phyloP scores from a whole-genome alignment of 768 basidiomycete genomes.

The Hygrocybe coccinea region DNA sequence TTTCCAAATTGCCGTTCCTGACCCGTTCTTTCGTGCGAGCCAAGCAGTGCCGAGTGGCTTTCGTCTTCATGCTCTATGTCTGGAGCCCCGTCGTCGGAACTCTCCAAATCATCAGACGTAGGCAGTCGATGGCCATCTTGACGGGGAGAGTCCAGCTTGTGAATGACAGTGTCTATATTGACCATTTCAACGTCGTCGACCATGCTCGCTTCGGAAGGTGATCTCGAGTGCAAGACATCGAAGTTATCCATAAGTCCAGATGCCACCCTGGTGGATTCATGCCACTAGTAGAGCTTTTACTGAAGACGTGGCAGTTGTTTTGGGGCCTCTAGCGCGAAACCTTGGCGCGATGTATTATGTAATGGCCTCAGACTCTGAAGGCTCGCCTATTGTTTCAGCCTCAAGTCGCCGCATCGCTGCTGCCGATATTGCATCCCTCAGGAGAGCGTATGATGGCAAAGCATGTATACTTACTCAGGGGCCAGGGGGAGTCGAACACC shows the following conservation, averaged over 20 bases:
- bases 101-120: constrained; percentile 11
- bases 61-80: constrained; percentile 31
- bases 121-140: no score
- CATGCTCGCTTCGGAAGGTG: not conserved
- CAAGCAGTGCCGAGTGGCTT: constrained; percentile 44
- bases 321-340: not conserved
- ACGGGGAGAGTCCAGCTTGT: not conserved
- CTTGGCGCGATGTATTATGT: no score
- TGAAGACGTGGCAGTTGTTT: no score
- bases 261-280: not conserved
- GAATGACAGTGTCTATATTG: not conserved
- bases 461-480: no score
- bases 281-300: no score
- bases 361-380: no score
- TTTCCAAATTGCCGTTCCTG: constrained; percentile 19
- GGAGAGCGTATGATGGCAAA: no score
- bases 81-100: constrained; percentile 30
- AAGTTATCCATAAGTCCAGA: not conserved
- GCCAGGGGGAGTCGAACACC: no score
- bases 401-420: no score
- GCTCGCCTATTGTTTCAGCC: no score
- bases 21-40: constrained; percentile 24
- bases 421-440: no score
- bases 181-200: constrained; percentile 5
- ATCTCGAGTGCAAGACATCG: constrained; percentile 1